Evolutionary conservation across 768 basidiomycete genomes (phyloP).

Genomic region (Trametes elegans): DNA sequence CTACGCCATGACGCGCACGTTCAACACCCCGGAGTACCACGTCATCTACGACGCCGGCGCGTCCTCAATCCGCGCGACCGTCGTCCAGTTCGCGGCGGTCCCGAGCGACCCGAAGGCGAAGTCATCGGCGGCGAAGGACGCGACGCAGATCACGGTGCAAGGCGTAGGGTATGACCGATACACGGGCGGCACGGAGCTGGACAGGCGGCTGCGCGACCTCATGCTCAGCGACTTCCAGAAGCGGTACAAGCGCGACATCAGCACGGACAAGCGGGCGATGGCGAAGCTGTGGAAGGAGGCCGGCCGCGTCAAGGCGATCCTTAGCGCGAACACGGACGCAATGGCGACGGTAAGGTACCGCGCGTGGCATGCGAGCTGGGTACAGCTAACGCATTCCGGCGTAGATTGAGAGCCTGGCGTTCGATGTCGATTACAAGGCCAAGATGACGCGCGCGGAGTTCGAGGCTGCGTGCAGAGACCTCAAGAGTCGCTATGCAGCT

Average conservation of each 20-base stretch:
- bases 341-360: slow-evolving; percentile 55
- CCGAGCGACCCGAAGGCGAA: slow-evolving; percentile 51
- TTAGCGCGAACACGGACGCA: slow-evolving; percentile 90
- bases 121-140: slow-evolving; percentile 37
- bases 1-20: slow-evolving; percentile 94
- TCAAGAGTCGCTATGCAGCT: slow-evolving; percentile 58
- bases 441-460: slow-evolving; percentile 78
- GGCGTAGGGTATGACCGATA: slow-evolving; percentile 80
- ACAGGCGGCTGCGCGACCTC: slow-evolving; percentile 78
- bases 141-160: slow-evolving; percentile 73
- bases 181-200: slow-evolving; percentile 81
- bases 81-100: slow-evolving; percentile 60
- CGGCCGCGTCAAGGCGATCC: slow-evolving; percentile 81
- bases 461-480: slow-evolving; percentile 68
- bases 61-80: slow-evolving; percentile 71
- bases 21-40: slow-evolving; percentile 77
- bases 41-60: slow-evolving; percentile 95
- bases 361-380: not conserved
- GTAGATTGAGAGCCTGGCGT: slow-evolving; percentile 83
- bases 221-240: slow-evolving; percentile 72
- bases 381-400: not conserved
- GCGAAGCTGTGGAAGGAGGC: slow-evolving; percentile 96
- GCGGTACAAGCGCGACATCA: slow-evolving; percentile 67
- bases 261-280: slow-evolving; percentile 78
- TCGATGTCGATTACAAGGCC: slow-evolving; percentile 87